phyloP scores from a whole-genome alignment of 495 filamentous ascomycete species.

The Thermothielavioides terrestris region DNA sequence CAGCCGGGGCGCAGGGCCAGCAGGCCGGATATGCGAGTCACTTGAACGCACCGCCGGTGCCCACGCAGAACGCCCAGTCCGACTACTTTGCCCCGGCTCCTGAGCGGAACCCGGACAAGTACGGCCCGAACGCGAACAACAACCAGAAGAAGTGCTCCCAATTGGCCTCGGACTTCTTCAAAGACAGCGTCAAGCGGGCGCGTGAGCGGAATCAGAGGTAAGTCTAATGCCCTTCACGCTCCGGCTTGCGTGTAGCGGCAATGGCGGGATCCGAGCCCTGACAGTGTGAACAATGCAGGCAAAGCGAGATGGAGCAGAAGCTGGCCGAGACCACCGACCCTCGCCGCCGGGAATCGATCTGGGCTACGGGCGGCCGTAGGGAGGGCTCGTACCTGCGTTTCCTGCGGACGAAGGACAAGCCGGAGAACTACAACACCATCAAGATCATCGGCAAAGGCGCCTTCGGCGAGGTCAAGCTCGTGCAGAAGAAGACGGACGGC shows the following conservation, averaged over 20 bases:
- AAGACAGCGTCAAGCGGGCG: constrained; percentile 87
- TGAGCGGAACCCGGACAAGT: constrained; percentile 69
- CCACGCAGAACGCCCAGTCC: constrained; percentile 34
- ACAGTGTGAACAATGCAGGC: constrained; percentile 43
- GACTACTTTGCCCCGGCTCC: constrained; percentile 53
- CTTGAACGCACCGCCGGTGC: constrained; percentile 58
- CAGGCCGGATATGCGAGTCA: constrained; percentile 53
- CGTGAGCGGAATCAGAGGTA: constrained; percentile 86
- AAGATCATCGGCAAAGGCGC: constrained; percentile 99
- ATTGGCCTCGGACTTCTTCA: constrained; percentile 82
- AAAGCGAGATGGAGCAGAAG: constrained; percentile 80
- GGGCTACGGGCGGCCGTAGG: constrained; percentile 65
- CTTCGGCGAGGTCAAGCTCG: constrained; percentile 95
- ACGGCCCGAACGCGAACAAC: constrained; percentile 49
- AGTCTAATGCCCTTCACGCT: constrained; percentile 19
- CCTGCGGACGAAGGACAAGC: constrained; percentile 81
- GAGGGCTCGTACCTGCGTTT: constrained; percentile 92
- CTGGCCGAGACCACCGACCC: constrained; percentile 64
- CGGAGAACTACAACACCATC: constrained; percentile 86
- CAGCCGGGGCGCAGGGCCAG: constrained; percentile 57
- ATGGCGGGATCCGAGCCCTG: neutral
- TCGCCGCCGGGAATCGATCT: constrained; percentile 63
- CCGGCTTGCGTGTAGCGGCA: no score
- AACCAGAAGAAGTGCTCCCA: constrained; percentile 71
- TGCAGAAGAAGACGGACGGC: constrained; percentile 90